Evolutionary conservation across 805 yeast genomes (phyloP), one percentile per base, ranked within the genome.

Genomic region (Brettanomyces anomalus): DNA sequence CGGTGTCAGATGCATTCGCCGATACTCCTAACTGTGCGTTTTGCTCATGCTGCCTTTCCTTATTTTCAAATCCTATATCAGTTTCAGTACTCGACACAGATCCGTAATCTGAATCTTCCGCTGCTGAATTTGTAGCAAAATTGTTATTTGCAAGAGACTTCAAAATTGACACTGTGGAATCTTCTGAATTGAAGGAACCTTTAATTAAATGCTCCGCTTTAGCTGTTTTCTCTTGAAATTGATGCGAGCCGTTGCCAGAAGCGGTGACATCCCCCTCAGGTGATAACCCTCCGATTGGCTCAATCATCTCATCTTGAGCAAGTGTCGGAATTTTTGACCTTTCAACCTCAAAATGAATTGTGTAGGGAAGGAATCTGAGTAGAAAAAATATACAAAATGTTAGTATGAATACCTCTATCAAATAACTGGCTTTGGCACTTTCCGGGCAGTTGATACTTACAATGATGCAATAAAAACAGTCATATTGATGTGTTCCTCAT

Each of bases 291-390:
- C 44, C 47, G 18, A 57, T 46, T 3, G 62, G 57, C 40, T 57
- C 56, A 4, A 61, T 56, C 21, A 60, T 51, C 2, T 57, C 60
- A 11, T 51, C 52, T 15, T 48, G 49, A 11, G 45, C 45, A 7
- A 44, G 26, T 6, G 41, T 42, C 5, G 37, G 34, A 3, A 41
- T 44, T 11, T 45, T 40, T 6, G 50, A 40, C 3, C 53, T 21
- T 8, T 58, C 57, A 3, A 76, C 71, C 48, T 76, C 77, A 49
- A 76, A 76, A 49, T 81, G 85, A n/a, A 82, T 87, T 3, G 87
- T 79, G 53, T 78, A 78, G 2, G 93, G 93, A 38, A 83, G 65
- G 51, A 82, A 81, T 39, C 83, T 76, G 45, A n/a, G n/a, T n/a
- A n/a, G 37, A 15, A 16, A 18, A 24, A 36, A 16, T 8, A 8